Conservation (phyloP, 2,329 filamentous ascomycete genomes). For the Fusarium equiseti region DNA sequence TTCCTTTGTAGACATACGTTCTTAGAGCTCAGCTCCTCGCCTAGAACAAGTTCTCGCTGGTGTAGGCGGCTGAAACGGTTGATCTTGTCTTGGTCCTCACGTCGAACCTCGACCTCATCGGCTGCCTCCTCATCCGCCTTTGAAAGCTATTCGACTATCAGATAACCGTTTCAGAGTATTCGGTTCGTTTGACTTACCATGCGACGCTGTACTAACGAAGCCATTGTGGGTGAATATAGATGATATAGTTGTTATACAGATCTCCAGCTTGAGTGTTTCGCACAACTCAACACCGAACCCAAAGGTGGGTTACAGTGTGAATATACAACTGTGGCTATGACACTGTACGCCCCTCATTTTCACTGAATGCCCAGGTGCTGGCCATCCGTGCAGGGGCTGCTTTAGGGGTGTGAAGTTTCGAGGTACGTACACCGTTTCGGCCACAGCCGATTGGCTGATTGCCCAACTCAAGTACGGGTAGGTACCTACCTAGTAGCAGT, state of each 20-base stretch:
- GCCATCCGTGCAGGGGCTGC: background rate
- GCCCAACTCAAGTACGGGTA: slow-evolving; percentile 13
- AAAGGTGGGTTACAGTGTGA: slow-evolving; percentile 47
- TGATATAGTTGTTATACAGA: slow-evolving; percentile 29
- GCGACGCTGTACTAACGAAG: slow-evolving; percentile 67
- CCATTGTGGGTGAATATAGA: slow-evolving; percentile 48
- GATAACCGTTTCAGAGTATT: background rate
- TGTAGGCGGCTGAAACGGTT: slow-evolving; percentile 97
- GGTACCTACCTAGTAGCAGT: background rate
- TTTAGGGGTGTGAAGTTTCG: slow-evolving; percentile 12
- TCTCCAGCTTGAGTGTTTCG: slow-evolving; percentile 27
- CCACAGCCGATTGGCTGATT: slow-evolving; percentile 43
- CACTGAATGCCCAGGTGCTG: background rate
- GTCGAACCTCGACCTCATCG: slow-evolving; percentile 92
- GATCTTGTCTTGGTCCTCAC: slow-evolving; percentile 98
- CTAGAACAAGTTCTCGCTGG: slow-evolving; percentile 81
- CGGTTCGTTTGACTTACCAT: slow-evolving; percentile 61
- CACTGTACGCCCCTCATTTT: slow-evolving; percentile 44
- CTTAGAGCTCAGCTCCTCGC: slow-evolving; percentile 85
- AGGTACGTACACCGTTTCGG: slow-evolving; percentile 41
- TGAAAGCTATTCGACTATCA: slow-evolving; percentile 73
- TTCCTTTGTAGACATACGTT: slow-evolving; percentile 68
- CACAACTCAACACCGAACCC: slow-evolving; percentile 35
- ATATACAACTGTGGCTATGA: background rate
- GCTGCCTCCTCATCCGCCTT: slow-evolving; percentile 89